These are phyloP conservation scores for Neurospora hispaniola DNA, from an alignment of 495 filamentous ascomycete genomes.

Conservation along the genomic window DNA sequence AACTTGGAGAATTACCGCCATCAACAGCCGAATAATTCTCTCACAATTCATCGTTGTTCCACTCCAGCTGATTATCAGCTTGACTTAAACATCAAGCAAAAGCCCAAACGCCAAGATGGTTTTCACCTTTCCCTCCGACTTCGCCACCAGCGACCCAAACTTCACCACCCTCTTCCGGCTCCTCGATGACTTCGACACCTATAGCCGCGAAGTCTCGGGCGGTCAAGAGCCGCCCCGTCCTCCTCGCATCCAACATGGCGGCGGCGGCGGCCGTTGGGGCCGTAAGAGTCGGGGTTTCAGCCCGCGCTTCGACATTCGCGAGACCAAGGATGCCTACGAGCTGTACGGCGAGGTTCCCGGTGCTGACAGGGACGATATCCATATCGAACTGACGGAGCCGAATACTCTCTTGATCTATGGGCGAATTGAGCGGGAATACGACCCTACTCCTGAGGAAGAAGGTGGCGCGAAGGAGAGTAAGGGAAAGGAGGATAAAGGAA, in stretches of 20 bases:
- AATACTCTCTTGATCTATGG: constrained; percentile 59
- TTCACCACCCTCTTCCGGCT: constrained; percentile 60
- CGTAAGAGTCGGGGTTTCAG: constrained; percentile 16
- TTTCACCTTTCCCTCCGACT: constrained; percentile 13
- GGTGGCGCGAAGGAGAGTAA: neutral
- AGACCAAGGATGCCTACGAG: constrained; percentile 51
- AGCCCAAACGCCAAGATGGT: constrained; percentile 15
- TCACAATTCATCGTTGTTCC: neutral
- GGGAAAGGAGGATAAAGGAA: constrained; percentile 1
- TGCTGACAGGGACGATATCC: constrained; percentile 57
- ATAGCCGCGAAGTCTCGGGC: constrained; percentile 23
- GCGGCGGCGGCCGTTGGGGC: neutral
- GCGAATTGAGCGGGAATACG: constrained; percentile 42
- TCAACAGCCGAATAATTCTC: neutral
- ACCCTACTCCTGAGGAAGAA: neutral
- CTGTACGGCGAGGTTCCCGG: constrained; percentile 76
- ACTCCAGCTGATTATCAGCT: neutral
- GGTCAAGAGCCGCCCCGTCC: neutral
- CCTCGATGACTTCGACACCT: constrained; percentile 55
- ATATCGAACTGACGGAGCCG: constrained; percentile 67
- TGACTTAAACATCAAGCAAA: neutral
- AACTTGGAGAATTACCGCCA: neutral
- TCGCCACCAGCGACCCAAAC: constrained; percentile 25
- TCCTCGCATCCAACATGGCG: neutral
- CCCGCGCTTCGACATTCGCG: constrained; percentile 61